phyloP scores from a whole-genome alignment of 495 filamentous ascomycete species.

The Xylaria intraflava region DNA sequence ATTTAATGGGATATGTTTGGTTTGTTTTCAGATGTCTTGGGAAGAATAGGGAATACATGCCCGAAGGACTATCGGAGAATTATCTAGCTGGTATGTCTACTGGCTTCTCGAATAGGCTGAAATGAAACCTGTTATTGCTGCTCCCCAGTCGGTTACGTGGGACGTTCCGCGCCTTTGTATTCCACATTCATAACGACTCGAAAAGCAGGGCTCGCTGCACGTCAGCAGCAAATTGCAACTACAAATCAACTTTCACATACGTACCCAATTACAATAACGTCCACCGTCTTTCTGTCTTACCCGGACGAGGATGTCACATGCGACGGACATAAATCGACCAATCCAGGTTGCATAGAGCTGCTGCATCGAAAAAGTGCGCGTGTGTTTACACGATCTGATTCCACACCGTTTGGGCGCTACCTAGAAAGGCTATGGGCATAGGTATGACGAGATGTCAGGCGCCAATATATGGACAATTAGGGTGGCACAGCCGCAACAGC shows the following conservation, averaged over 20 bases:
- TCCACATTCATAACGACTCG: background rate
- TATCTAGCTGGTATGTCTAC: background rate
- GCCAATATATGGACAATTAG: slow-evolving; percentile 6
- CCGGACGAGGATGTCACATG: slow-evolving; percentile 16
- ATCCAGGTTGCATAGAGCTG: slow-evolving; percentile 4
- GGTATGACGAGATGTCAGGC: slow-evolving; percentile 10
- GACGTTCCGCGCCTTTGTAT: background rate
- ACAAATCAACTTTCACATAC: slow-evolving; percentile 15
- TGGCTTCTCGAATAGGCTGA: background rate
- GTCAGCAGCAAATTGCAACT: slow-evolving; percentile 9
- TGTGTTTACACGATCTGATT: slow-evolving; percentile 1
- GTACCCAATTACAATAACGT: slow-evolving; percentile 14
- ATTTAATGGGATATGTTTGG: background rate
- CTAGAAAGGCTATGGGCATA: background rate
- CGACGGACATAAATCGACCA: slow-evolving; percentile 15
- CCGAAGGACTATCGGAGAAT: background rate
- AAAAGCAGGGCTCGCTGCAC: slow-evolving; percentile 7
- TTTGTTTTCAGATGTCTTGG: background rate
- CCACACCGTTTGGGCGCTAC: slow-evolving; percentile 1
- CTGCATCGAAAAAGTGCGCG: background rate
- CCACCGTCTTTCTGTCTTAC: slow-evolving; percentile 21
- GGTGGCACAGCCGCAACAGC: slow-evolving; percentile 8
- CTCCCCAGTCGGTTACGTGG: background rate
- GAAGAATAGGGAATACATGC: background rate
- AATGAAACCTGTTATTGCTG: slow-evolving; percentile 4